phyloP scores from a whole-genome alignment of 2,329 filamentous ascomycete genomes.

The Talaromyces piceae region DNA sequence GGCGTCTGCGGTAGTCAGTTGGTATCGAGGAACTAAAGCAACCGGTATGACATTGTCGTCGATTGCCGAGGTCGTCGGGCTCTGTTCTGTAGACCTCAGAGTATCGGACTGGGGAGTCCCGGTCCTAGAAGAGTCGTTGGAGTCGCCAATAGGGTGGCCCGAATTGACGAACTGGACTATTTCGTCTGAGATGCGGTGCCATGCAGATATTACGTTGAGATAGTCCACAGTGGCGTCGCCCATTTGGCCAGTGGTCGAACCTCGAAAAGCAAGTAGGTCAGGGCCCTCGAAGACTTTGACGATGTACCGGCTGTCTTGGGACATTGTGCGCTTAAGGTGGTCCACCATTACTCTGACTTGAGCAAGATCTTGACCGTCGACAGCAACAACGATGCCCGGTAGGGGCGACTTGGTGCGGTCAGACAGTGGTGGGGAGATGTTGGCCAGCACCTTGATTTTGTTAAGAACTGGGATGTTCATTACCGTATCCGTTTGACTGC shows the following conservation, averaged over 20 bases:
- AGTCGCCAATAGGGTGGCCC: slow-evolving; percentile 12
- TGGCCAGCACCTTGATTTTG: slow-evolving; percentile 69
- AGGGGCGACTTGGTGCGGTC: slow-evolving; percentile 27
- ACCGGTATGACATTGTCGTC: slow-evolving; percentile 49
- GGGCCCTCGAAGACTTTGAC: slow-evolving; percentile 45
- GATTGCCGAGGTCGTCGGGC: slow-evolving; percentile 7
- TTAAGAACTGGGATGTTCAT: slow-evolving; percentile 66
- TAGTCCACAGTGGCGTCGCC: slow-evolving; percentile 50
- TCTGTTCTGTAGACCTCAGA: slow-evolving; percentile 22
- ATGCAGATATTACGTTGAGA: slow-evolving; percentile 59
- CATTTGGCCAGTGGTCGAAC: slow-evolving; percentile 24
- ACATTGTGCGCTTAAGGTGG: slow-evolving; percentile 51
- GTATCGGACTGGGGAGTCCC: slow-evolving; percentile 8
- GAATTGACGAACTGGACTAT: slow-evolving; percentile 55
- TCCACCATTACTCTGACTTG: slow-evolving; percentile 60
- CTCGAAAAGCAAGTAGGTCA: slow-evolving; percentile 19
- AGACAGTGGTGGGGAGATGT: slow-evolving; percentile 63
- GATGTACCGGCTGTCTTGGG: slow-evolving; percentile 45
- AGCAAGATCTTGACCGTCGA: slow-evolving; percentile 65
- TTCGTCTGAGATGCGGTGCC: slow-evolving; percentile 68
- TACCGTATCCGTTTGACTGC: slow-evolving; percentile 56
- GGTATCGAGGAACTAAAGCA: slow-evolving; percentile 70
- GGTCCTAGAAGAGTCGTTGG: slow-evolving; percentile 9
- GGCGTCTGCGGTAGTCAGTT: slow-evolving; percentile 67
- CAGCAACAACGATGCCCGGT: slow-evolving; percentile 72